These are phyloP conservation scores for Chaetomium cochliodes DNA, from an alignment of 495 filamentous ascomycete genomes.

Conservation along the genomic window DNA sequence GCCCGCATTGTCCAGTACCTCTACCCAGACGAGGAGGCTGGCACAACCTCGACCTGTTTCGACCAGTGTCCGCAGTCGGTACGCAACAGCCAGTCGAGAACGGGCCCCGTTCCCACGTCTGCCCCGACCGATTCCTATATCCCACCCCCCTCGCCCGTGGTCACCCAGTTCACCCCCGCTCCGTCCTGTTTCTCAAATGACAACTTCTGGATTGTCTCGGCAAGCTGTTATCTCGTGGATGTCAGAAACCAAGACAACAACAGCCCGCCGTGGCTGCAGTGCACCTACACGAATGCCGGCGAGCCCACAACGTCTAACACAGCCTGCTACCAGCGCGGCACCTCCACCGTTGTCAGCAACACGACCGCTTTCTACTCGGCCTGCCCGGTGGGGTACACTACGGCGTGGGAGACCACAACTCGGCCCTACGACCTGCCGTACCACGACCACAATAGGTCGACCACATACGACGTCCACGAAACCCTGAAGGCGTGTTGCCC, in stretches of 20 bases:
- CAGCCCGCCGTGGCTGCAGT: background rate
- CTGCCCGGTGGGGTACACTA: background rate
- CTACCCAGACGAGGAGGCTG: background rate
- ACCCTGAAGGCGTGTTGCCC: background rate
- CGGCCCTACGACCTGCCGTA: background rate
- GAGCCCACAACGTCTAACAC: background rate
- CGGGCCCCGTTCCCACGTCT: background rate
- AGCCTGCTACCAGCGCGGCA: background rate
- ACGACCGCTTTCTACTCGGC: background rate
- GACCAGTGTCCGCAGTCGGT: background rate
- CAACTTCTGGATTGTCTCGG: background rate
- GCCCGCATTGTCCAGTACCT: background rate
- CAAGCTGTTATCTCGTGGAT: background rate
- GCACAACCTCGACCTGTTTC: constrained; percentile 2
- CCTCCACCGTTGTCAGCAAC: background rate
- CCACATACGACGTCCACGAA: background rate
- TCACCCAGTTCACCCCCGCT: constrained; percentile 4
- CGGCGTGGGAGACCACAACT: background rate
- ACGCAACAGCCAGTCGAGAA: background rate
- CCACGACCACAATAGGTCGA: background rate
- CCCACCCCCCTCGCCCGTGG: background rate
- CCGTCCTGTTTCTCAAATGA: background rate
- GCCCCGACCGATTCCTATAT: background rate
- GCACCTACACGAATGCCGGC: constrained; percentile 1
- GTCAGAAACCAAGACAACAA: background rate